These are phyloP conservation scores for Bryoerythrophyllum caledonicum DNA, from an alignment of 225 moss, liverwort and hornwort genomes.

Conservation along the genomic window DNA sequence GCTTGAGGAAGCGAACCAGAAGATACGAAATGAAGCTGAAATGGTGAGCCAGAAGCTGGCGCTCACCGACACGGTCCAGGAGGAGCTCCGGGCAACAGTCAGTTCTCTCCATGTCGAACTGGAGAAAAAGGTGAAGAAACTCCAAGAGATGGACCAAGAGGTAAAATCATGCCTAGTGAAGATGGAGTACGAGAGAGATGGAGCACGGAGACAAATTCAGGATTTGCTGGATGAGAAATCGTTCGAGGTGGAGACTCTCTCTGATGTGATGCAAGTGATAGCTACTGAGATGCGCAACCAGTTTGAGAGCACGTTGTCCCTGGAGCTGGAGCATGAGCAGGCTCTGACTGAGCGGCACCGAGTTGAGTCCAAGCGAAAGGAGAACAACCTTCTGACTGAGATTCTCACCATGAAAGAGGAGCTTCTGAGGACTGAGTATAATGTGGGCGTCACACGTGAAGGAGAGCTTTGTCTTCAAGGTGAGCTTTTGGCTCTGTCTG, in stretches of 20 bases:
- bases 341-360: constrained; percentile 13
- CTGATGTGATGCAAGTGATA: constrained; percentile 16
- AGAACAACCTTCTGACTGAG: constrained; percentile 19
- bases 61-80: constrained; percentile 41
- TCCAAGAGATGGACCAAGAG: constrained; percentile 22
- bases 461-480: constrained; percentile 14
- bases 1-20: constrained; percentile 31
- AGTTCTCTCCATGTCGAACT: constrained; percentile 46
- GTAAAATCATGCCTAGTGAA: constrained; percentile 1
- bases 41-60: constrained; percentile 25
- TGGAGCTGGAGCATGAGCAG: constrained; percentile 20
- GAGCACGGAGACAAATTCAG: constrained; percentile 8
- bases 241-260: constrained; percentile 9
- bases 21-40: constrained; percentile 23
- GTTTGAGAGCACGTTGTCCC: neutral
- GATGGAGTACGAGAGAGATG: constrained; percentile 24
- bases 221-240: constrained; percentile 22
- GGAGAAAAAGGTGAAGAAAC: constrained; percentile 29
- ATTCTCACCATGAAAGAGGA: constrained; percentile 15
- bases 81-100: constrained; percentile 40
- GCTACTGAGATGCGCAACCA: constrained; percentile 12
- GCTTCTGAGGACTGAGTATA: neutral
- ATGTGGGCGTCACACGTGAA: neutral
- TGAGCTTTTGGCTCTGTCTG: constrained; percentile 18
- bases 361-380: constrained; percentile 24